Conservation (phyloP, 805 yeast genomes). For the Metschnikowia bowlesiae region DNA sequence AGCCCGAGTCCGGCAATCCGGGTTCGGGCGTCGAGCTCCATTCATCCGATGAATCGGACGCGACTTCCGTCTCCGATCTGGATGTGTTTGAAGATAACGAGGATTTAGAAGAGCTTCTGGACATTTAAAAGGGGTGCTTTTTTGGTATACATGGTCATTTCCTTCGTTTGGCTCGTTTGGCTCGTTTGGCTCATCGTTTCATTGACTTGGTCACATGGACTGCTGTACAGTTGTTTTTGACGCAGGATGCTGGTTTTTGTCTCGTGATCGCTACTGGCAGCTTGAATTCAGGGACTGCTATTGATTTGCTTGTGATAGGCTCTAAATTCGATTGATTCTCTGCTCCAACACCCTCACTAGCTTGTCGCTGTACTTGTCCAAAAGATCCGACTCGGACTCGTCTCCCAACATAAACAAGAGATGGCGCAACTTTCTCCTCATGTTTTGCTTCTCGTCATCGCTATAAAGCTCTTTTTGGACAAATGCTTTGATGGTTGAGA, state of each 20-base stretch:
- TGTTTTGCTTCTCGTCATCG: slow-evolving; percentile 15
- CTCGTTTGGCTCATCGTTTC: no score
- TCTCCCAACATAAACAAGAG: slow-evolving; percentile 16
- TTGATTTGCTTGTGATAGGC: background rate
- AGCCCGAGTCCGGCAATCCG: no score
- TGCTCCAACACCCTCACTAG: slow-evolving; percentile 18
- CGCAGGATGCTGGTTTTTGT: no score
- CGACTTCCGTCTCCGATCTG: slow-evolving; percentile 1
- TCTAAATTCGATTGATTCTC: background rate
- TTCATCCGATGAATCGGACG: background rate
- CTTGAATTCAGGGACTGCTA: no score
- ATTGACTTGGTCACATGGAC: no score
- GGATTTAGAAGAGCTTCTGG: slow-evolving; percentile 4
- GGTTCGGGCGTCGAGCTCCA: no score
- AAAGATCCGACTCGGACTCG: slow-evolving; percentile 15
- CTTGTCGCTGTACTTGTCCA: slow-evolving; percentile 38
- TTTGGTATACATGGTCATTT: no score
- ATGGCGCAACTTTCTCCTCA: slow-evolving; percentile 19
- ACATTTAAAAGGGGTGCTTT: background rate
- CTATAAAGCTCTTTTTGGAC: slow-evolving; percentile 8
- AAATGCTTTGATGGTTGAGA: slow-evolving; percentile 13
- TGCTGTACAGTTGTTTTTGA: no score
- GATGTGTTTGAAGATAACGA: slow-evolving; percentile 10
- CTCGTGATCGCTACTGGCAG: no score
- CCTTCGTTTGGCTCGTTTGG: no score